Base-by-base conservation (phyloP, 306 rosid species). In the Lotus japonicus region DNA sequence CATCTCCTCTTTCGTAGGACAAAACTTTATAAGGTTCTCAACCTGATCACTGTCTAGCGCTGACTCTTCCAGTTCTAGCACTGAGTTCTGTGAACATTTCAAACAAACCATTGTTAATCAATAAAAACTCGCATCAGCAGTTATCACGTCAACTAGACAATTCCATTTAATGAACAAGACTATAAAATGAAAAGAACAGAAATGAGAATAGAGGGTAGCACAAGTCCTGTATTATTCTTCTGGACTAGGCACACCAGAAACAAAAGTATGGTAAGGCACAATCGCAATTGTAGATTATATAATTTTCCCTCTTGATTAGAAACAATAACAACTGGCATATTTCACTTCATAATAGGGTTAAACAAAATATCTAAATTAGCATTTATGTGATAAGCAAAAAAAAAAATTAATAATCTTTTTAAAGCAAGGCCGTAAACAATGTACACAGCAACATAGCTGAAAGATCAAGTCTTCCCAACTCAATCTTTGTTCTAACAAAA, bases 1-100 rank as follows among this genome's bases (percentile, higher is more conserved):
- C 82, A 92, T 89, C 85, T 92, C 98, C 91, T 89, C 96, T 82
- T 87, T 83, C 17, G 89, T 84, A 19, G 98, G 98, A 80, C 98
- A 89, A 71, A 87, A 92, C 83, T 92, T 92, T 70, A 92, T 78
- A 58, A 92, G 89, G 77, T 92, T 92, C 79, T 92, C 98, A 70
- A 89, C 92, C 81, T 84, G 96, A 80, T 86, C 96, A 43, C 44
- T 76, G 80, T 89, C 98, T 21, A 92, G 64, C 2, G 85, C 86
- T 18, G 95, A 77, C 46, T 92, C 95, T 64, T 92, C 95, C 59
- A 92, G 81, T 69, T 80, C 88, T 76, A 92, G 86, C 76, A 92
- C 95, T 15, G 92, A 87, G 79, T 73, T 75, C 96, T 92, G 83
- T 64, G 45, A 79, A 77, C 28, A 61, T 68, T 58, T 36, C 35